Percentiles rank a stretch among this genome's conserved stretches.
phyloP scores from a whole-genome alignment of 176 grass and related monocot genomes.

The Musa schizocarpa region DNA sequence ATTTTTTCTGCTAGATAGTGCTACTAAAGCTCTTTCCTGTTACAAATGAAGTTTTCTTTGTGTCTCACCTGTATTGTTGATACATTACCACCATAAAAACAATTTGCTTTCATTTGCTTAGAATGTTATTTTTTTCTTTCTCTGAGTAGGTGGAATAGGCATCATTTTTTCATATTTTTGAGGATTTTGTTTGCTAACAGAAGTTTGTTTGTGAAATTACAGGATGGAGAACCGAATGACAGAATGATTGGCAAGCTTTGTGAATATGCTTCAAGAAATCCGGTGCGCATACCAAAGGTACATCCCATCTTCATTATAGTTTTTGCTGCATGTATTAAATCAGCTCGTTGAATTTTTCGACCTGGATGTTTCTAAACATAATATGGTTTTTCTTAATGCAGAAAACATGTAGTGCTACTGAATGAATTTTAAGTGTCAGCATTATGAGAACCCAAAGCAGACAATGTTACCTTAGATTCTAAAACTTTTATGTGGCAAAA shows the following conservation, averaged over 20 bases:
- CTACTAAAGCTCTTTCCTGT: background rate
- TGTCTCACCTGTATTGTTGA: background rate
- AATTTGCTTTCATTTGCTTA: background rate
- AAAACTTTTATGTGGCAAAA: background rate
- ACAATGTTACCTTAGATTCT: background rate
- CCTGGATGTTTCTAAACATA: background rate
- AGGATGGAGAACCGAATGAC: constrained; percentile 90
- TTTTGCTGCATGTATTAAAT: background rate
- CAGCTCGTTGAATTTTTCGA: background rate
- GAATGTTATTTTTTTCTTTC: background rate
- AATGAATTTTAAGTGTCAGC: background rate
- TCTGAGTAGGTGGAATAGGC: background rate
- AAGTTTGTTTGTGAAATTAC: constrained; percentile 21
- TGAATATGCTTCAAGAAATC: constrained; percentile 85
- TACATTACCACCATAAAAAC: background rate
- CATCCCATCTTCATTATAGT: background rate
- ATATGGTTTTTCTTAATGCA: background rate
- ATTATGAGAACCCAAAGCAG: background rate
- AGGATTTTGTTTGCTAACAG: background rate
- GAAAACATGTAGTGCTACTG: background rate
- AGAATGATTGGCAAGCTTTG: constrained; percentile 86
- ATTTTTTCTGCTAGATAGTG: background rate
- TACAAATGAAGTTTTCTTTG: background rate
- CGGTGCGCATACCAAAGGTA: constrained; percentile 79
- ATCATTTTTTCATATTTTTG: background rate